Evolutionary conservation across 2,329 filamentous ascomycete species (phyloP).

Genomic region (Microdochium nivale): DNA sequence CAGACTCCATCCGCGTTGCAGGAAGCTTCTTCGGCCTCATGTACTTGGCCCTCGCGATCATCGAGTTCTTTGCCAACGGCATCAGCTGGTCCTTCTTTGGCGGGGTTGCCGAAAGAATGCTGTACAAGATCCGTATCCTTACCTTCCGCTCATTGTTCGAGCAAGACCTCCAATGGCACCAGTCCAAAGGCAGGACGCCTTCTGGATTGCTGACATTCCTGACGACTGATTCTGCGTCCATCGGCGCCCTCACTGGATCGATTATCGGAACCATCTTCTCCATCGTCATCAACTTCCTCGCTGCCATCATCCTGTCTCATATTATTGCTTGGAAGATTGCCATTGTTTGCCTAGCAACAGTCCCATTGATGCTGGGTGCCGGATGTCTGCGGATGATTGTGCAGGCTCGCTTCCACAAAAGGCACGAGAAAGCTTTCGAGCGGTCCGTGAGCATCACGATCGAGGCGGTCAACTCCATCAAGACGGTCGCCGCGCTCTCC

Average conservation of each 20-base stretch:
- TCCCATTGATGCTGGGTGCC: constrained; percentile 60
- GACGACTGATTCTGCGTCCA: constrained; percentile 57
- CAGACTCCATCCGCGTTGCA: constrained; percentile 22
- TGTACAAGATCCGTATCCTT: constrained; percentile 54
- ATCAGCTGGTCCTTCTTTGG: constrained; percentile 45
- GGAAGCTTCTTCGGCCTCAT: constrained; percentile 29
- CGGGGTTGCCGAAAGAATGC: constrained; percentile 52
- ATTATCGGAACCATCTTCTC: constrained; percentile 63
- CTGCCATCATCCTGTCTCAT: constrained; percentile 59
- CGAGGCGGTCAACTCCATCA: constrained; percentile 58
- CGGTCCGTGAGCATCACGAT: constrained; percentile 56
- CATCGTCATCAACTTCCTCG: constrained; percentile 58
- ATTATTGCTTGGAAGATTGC: constrained; percentile 71
- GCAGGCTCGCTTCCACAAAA: constrained; percentile 52
- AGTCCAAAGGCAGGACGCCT: constrained; percentile 53
- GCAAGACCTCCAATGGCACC: constrained; percentile 64
- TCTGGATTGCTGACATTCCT: constrained; percentile 57
- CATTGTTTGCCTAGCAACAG: constrained; percentile 58
- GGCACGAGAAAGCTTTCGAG: constrained; percentile 56
- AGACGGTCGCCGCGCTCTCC: constrained; percentile 50
- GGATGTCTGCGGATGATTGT: constrained; percentile 61
- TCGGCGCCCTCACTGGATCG: constrained; percentile 62
- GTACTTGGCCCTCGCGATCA: constrained; percentile 41
- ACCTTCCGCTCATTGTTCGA: constrained; percentile 57
- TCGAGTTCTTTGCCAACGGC: constrained; percentile 53